Evolutionary conservation across 352 stramenopile genomes (phyloP).

Genomic region (Phytophthora melonis): DNA sequence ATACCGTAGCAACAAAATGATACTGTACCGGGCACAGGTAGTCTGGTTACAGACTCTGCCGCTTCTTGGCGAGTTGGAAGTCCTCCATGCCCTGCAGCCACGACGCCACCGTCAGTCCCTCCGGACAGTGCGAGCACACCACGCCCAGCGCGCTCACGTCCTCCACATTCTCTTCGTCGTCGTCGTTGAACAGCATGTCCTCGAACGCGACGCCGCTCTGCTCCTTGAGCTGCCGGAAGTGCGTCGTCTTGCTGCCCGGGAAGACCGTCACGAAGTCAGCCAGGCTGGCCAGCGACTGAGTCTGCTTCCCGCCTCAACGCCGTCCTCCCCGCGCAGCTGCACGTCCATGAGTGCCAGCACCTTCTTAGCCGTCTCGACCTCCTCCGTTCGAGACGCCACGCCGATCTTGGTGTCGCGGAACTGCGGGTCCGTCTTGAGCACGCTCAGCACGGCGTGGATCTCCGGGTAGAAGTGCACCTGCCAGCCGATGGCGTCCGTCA

Average conservation of each 20-base stretch:
- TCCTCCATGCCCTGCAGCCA: slow-evolving; percentile 77
- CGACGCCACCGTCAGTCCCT: slow-evolving; percentile 69
- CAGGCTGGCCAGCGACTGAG: slow-evolving; percentile 50
- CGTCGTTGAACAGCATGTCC: slow-evolving; percentile 98
- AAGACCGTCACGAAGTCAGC: slow-evolving; percentile 81
- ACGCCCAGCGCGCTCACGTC: slow-evolving; percentile 75
- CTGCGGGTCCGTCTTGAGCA: slow-evolving; percentile 70
- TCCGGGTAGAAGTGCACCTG: slow-evolving; percentile 78
- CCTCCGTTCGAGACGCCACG: slow-evolving; percentile 77
- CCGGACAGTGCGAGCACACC: slow-evolving; percentile 74
- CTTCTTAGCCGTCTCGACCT: slow-evolving; percentile 71
- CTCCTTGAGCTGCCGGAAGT: slow-evolving; percentile 92
- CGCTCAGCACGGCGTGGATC: slow-evolving; percentile 62
- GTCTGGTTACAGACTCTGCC: slow-evolving; percentile 9
- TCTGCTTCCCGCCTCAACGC: slow-evolving; percentile 24
- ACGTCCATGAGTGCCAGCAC: slow-evolving; percentile 29
- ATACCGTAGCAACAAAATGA: too few species aligned
- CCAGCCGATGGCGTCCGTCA: slow-evolving; percentile 71
- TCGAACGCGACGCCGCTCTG: slow-evolving; percentile 90
- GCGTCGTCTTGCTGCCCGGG: slow-evolving; percentile 81
- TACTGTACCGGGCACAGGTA: not conserved
- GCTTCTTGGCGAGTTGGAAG: slow-evolving; percentile 63
- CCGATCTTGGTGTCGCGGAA: slow-evolving; percentile 67
- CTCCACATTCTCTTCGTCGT: slow-evolving; percentile 82
- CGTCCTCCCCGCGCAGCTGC: not conserved